Conservation (phyloP, 352 stramenopile species). For the Phytophthora aleatoria region DNA sequence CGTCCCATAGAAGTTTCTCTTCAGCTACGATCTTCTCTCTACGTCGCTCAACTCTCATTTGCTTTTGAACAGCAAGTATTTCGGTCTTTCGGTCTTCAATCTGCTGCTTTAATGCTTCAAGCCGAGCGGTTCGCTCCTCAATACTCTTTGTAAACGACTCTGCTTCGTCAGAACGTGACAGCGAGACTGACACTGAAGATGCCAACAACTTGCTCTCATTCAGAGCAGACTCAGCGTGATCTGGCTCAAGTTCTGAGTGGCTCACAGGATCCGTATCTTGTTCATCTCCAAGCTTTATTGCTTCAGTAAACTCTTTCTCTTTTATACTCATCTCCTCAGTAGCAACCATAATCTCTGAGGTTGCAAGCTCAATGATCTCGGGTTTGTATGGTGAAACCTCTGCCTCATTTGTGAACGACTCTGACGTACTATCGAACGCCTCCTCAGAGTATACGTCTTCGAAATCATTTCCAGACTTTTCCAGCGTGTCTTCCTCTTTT, state of each 20-base stretch:
- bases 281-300: conserved; percentile 16
- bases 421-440: conserved; percentile 40
- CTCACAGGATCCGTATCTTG: neutral
- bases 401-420: conserved; percentile 7
- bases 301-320: conserved; percentile 18
- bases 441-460: conserved; percentile 43
- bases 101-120: conserved; percentile 48
- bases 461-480: too few relatives aligned
- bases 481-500: too few relatives aligned
- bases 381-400: neutral
- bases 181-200: conserved; percentile 21
- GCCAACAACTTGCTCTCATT: conserved; percentile 10
- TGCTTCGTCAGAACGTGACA: conserved; percentile 38
- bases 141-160: conserved; percentile 65
- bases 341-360: neutral
- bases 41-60: conserved; percentile 55
- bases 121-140: conserved; percentile 55
- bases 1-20: conserved; percentile 49
- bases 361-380: neutral
- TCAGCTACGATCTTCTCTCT: conserved; percentile 49
- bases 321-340: conserved; percentile 1
- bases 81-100: conserved; percentile 54
- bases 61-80: conserved; percentile 45
- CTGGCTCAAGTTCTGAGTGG: neutral
- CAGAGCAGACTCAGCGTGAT: conserved; percentile 2